Percentiles rank a stretch among this genome's conserved stretches.
phyloP scores from a whole-genome alignment of 345 rosid species.

The Kandelia obovata region DNA sequence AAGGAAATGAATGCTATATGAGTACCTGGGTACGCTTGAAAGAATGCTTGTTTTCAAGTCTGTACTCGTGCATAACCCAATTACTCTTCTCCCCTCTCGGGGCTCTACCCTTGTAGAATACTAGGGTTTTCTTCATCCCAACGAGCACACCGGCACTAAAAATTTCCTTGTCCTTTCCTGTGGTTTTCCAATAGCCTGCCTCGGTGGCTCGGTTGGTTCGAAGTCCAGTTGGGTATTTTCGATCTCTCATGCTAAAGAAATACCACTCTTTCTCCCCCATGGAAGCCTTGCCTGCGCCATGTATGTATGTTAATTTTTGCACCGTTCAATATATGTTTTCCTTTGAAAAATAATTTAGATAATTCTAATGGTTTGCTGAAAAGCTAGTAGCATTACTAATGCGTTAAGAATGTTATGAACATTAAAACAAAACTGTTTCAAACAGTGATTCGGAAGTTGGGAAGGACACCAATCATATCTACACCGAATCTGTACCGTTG shows the following conservation, averaged over 20 bases:
- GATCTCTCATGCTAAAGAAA: conserved; percentile 76
- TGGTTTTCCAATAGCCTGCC: conserved; percentile 96
- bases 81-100: conserved; percentile 91
- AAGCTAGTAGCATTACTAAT: too few species aligned
- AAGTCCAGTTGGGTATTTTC: conserved; percentile 94
- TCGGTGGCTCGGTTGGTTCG: conserved; percentile 93
- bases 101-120: conserved; percentile 89
- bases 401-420: too few species aligned
- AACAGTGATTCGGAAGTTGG: too few species aligned
- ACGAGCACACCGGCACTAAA: conserved; percentile 54
- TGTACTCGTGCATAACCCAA: conserved; percentile 99
- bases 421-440: too few species aligned
- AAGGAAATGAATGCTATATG: background rate
- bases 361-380: background rate
- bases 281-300: conserved; percentile 66
- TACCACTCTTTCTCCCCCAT: conserved; percentile 99
- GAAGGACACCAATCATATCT: too few species aligned
- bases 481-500: too few species aligned
- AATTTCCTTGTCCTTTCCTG: conserved; percentile 87
- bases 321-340: background rate
- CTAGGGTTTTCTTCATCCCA: conserved; percentile 98
- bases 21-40: conserved; percentile 61
- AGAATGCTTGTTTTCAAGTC: conserved; percentile 66
- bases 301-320: background rate
- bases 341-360: background rate